Evolutionary conservation across 208 protist genomes (phyloP), one percentile per base, ranked within the genome.

Genomic region (Dictyostelium gargantuum): DNA sequence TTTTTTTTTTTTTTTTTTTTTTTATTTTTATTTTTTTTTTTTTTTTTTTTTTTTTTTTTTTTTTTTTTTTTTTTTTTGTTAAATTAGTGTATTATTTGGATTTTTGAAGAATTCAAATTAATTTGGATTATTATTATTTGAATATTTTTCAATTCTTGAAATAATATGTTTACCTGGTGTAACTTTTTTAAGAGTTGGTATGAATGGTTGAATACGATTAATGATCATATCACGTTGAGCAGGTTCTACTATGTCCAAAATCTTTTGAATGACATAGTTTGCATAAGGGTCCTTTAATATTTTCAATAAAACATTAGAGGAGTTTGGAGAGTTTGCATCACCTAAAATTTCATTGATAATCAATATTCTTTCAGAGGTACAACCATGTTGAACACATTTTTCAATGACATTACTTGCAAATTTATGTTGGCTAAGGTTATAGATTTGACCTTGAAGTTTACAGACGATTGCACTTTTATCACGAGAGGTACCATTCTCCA

Each of bases 361-460:
- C 13, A 91, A 91, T 79, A 96, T 96, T 75, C 98, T 95, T 52
- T 98, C 97, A n/a, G 75, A 48, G 23, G 94, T 89, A 26, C 73
- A 95, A 8, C 96, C 97, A 75, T 97, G 96, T 73, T 97, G 95
- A 92, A 98, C 98, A 70, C 98, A 98, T 94, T 99, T 99, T 93
- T 99, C 99, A 92, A 99, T 98, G 35, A 99, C 99, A 94, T 99
- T 99, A 29, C 97, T 99, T 56, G 99, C 99, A 95, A 99, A 99
- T 93, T 99, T 99, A 95, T 99, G 99, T 94, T 98, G 94, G 46
- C 84, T 94, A 10, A 97, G 86, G 23, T 91, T 44, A 26, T 95
- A 80, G 35, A 97, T 84, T 38, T 96, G 93, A 38, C 94, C 95
- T 44, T 86, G 76, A n/a, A 95, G 73, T 44, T 73, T 61, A 1